Conservation (phyloP, 352 stramenopile species). For the Globisporangium splendens region DNA sequence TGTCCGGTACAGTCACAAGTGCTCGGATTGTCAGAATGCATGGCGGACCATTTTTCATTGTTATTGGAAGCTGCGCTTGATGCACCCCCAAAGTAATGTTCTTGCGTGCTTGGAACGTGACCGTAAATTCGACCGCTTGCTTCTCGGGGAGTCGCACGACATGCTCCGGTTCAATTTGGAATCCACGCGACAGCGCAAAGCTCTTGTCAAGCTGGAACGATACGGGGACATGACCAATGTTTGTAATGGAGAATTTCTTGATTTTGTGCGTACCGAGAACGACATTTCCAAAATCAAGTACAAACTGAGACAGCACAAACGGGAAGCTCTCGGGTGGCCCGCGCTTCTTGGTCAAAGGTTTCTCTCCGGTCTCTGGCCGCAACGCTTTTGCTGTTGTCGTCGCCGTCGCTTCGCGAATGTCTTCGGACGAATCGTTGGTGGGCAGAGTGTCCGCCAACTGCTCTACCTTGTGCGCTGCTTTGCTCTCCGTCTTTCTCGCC, state of each 20-base stretch:
- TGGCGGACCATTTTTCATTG: constrained; percentile 89
- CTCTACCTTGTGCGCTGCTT: not conserved
- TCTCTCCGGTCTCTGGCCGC: constrained; percentile 8
- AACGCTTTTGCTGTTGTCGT: not conserved
- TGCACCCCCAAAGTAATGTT: constrained; percentile 76
- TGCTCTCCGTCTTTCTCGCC: constrained; percentile 21
- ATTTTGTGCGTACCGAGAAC: constrained; percentile 90
- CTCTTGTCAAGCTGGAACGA: constrained; percentile 93
- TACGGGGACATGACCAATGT: constrained; percentile 81
- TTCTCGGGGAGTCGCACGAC: constrained; percentile 91
- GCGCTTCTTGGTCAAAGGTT: constrained; percentile 23
- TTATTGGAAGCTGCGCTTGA: constrained; percentile 80
- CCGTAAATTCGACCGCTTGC: constrained; percentile 83
- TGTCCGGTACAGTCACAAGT: constrained; percentile 89
- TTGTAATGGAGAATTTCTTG: constrained; percentile 91
- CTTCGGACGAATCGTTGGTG: constrained; percentile 5
- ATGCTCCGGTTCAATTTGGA: constrained; percentile 92
- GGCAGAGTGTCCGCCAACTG: not conserved
- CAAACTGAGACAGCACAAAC: constrained; percentile 89
- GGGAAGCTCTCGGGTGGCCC: constrained; percentile 29
- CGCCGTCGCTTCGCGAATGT: not conserved
- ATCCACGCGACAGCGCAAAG: constrained; percentile 76
- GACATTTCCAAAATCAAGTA: constrained; percentile 94
- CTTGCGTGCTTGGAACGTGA: constrained; percentile 90
- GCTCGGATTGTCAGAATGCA: constrained; percentile 84